Evolutionary conservation across 2,329 filamentous ascomycete species (phyloP).

Genomic region (Exophiala bonariae): DNA sequence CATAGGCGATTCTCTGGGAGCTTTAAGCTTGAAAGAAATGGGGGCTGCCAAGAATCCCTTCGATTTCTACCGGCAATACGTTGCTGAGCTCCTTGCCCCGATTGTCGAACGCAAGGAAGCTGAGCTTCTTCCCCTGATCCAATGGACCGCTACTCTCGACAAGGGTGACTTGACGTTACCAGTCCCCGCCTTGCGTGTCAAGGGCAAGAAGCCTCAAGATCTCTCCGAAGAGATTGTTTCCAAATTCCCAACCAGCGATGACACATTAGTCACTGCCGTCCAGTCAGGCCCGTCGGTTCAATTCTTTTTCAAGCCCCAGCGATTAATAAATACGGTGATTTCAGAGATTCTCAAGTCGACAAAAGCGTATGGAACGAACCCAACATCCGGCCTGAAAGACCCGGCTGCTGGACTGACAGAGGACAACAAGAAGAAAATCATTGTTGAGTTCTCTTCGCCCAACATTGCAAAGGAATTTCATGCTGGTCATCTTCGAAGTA

Average conservation of each 20-base stretch:
- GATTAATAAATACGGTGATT: conserved; percentile 58
- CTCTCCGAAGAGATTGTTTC: conserved; percentile 56
- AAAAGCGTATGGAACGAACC: conserved; percentile 60
- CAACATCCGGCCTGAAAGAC: conserved; percentile 59
- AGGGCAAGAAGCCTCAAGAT: conserved; percentile 61
- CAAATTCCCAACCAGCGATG: conserved; percentile 59
- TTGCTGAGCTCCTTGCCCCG: conserved; percentile 42
- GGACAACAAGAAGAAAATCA: conserved; percentile 54
- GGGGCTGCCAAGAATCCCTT: conserved; percentile 43
- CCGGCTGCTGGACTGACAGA: conserved; percentile 52
- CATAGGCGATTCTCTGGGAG: conserved; percentile 11
- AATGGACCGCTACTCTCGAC: conserved; percentile 47
- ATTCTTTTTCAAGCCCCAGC: conserved; percentile 64
- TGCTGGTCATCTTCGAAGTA: conserved; percentile 64
- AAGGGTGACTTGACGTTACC: conserved; percentile 48
- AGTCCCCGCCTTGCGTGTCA: conserved; percentile 46
- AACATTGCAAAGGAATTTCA: conserved; percentile 70
- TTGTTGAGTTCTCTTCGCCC: conserved; percentile 67
- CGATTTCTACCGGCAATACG: conserved; percentile 47
- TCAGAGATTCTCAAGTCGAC: conserved; percentile 60
- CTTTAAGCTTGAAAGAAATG: conserved; percentile 37
- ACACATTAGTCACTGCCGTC: conserved; percentile 36
- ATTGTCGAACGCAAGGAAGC: conserved; percentile 39
- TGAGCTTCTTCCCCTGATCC: conserved; percentile 40
- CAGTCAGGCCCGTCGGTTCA: conserved; percentile 60